Conservation (phyloP, 2,329 filamentous ascomycete species). For the Epichloe uncinata region DNA sequence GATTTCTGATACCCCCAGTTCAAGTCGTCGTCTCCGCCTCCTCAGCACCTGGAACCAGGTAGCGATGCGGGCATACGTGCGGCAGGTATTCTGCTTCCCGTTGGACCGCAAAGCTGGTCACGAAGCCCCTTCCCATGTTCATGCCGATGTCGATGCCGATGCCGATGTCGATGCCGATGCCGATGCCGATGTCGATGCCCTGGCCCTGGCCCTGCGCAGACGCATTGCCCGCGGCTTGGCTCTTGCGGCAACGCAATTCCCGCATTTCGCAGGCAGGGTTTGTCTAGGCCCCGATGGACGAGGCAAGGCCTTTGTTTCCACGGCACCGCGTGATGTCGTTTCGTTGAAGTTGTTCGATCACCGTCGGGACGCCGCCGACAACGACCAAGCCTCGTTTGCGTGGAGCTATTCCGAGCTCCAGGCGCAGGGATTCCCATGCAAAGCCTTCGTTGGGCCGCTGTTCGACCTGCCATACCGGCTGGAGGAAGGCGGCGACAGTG, state of each 20-base stretch:
- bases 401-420: slow-evolving; percentile 16
- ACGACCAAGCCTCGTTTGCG: slow-evolving; percentile 7
- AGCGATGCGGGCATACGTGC: no score
- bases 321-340: slow-evolving; percentile 8
- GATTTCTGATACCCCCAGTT: no score
- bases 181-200: background rate
- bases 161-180: no score
- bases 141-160: background rate
- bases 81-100: no score
- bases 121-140: no score
- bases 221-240: slow-evolving; percentile 3
- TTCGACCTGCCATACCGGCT: slow-evolving; percentile 9
- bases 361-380: background rate
- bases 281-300: slow-evolving; percentile 8
- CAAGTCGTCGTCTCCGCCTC: no score
- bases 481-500: background rate
- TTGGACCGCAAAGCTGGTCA: no score
- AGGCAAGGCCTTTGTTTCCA: slow-evolving; percentile 10
- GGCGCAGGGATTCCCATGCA: slow-evolving; percentile 16
- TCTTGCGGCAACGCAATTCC: slow-evolving; percentile 10
- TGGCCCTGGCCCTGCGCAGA: background rate
- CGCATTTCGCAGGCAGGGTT: slow-evolving; percentile 16
- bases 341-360: slow-evolving; percentile 10
- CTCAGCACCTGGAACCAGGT: no score
- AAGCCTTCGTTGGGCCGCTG: slow-evolving; percentile 15